Conservation (phyloP, 2,329 filamentous ascomycete species). For the Penicillium thymicola region DNA sequence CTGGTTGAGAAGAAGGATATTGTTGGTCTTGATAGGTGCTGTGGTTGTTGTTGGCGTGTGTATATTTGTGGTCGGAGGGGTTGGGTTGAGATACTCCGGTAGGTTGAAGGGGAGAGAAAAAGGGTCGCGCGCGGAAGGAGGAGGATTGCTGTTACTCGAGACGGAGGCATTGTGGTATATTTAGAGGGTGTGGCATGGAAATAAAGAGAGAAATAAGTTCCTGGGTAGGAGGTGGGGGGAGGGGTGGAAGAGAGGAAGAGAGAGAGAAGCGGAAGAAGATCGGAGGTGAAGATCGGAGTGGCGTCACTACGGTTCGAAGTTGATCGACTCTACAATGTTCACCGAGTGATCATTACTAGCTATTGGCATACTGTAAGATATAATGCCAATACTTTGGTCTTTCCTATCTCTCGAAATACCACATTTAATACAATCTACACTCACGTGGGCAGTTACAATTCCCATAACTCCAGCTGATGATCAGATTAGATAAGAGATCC, state of each 20-base stretch:
- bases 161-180: constrained; percentile 2
- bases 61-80: background rate
- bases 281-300: constrained; percentile 1
- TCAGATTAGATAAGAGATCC: constrained; percentile 22
- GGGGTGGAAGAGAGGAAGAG: background rate
- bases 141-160: background rate
- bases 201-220: background rate
- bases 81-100: background rate
- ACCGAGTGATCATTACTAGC: background rate
- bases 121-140: background rate
- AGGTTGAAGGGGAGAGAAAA: background rate
- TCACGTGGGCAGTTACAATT: background rate
- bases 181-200: background rate
- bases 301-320: constrained; percentile 3
- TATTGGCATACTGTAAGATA: background rate
- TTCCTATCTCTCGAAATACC: background rate
- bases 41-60: background rate
- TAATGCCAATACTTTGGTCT: too few relatives aligned
- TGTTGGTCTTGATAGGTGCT: background rate
- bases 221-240: background rate
- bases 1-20: constrained; percentile 46
- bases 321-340: background rate
- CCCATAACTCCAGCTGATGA: constrained; percentile 11
- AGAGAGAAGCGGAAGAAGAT: background rate
- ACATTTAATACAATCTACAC: background rate